These are phyloP conservation scores for Collybia sordida DNA, from an alignment of 768 basidiomycete species.

Conservation along the genomic window DNA sequence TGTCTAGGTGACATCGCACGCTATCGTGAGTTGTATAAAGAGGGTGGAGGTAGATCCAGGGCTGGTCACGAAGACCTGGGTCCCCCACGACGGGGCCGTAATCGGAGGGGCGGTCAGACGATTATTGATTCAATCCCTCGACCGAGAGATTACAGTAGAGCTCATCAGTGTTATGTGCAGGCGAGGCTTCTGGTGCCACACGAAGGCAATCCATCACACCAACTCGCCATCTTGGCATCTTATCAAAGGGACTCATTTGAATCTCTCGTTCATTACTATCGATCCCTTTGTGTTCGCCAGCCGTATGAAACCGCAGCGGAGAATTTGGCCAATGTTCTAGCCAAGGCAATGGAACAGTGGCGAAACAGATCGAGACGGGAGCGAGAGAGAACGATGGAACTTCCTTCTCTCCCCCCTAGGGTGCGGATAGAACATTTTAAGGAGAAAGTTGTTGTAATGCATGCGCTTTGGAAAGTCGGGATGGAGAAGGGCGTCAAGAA, in stretches of 20 bases:
- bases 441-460: conserved; percentile 71
- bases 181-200: conserved; percentile 80
- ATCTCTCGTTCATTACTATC: conserved; percentile 85
- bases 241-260: conserved; percentile 83
- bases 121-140: conserved; percentile 50
- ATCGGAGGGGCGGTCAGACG: conserved; percentile 46
- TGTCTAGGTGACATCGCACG: conserved; percentile 94
- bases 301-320: conserved; percentile 88
- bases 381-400: conserved; percentile 22
- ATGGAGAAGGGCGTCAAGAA: conserved; percentile 55
- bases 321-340: conserved; percentile 75
- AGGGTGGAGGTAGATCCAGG: conserved; percentile 60
- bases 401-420: conserved; percentile 41
- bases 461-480: conserved; percentile 69
- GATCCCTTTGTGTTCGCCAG: conserved; percentile 81
- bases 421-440: conserved; percentile 65
- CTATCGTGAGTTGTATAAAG: conserved; percentile 89
- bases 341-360: conserved; percentile 64
- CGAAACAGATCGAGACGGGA: conserved; percentile 42
- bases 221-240: conserved; percentile 88
- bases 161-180: conserved; percentile 81
- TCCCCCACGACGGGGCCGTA: conserved; percentile 39
- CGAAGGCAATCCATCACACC: conserved; percentile 94
- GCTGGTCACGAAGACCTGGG: conserved; percentile 67
- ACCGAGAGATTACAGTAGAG: conserved; percentile 69